These are phyloP conservation scores for Puccinia coronata DNA, from an alignment of 1,284 basidiomycete genomes.

Conservation along the genomic window DNA sequence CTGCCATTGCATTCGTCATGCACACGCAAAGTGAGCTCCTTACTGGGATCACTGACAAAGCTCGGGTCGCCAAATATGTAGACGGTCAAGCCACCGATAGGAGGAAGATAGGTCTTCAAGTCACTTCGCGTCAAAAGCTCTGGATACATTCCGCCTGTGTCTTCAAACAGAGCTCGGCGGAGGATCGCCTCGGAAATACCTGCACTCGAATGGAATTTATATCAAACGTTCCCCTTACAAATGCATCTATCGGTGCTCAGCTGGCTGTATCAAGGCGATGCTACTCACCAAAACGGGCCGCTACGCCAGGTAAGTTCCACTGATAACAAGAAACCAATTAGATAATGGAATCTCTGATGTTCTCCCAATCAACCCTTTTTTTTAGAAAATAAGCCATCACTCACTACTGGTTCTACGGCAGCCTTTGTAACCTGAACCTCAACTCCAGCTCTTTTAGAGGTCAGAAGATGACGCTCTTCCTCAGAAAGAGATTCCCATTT, in stretches of 20 bases:
- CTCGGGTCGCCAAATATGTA: slow-evolving; percentile 89
- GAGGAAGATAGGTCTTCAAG: slow-evolving; percentile 91
- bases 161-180: slow-evolving; percentile 86
- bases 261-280: neutral
- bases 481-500: slow-evolving; percentile 62
- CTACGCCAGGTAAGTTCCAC: slow-evolving; percentile 86
- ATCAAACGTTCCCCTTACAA: slow-evolving; percentile 12
- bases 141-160: slow-evolving; percentile 93
- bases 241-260: slow-evolving; percentile 84
- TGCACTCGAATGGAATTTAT: slow-evolving; percentile 1
- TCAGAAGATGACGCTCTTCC: slow-evolving; percentile 62
- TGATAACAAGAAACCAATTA: neutral
- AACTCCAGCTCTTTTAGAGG: slow-evolving; percentile 69
- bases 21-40: slow-evolving; percentile 85
- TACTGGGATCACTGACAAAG: slow-evolving; percentile 73
- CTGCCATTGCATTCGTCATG: slow-evolving; percentile 81
- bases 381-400: neutral
- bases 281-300: slow-evolving; percentile 50
- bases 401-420: slow-evolving; percentile 59
- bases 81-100: slow-evolving; percentile 85
- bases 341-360: neutral
- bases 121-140: slow-evolving; percentile 92
- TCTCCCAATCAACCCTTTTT: neutral
- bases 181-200: slow-evolving; percentile 72
- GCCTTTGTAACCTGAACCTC: slow-evolving; percentile 80